These are phyloP conservation scores for Stereum hirsutum DNA, from an alignment of 1,284 basidiomycete species.

Conservation along the genomic window DNA sequence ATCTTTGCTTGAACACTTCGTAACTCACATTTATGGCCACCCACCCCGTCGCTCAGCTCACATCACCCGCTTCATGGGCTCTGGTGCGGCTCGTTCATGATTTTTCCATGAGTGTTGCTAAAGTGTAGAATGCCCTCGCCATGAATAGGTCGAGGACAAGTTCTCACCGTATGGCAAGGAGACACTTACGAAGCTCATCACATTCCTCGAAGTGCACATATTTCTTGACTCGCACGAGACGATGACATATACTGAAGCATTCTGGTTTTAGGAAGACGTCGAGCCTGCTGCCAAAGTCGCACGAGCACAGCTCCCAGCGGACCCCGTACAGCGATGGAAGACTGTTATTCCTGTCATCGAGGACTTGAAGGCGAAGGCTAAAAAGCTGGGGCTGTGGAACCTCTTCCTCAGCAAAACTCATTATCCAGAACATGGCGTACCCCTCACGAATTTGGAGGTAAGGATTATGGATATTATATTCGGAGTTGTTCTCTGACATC, in stretches of 20 bases:
- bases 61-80: constrained; percentile 75
- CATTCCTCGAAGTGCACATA: constrained; percentile 73
- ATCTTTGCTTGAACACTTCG: neutral
- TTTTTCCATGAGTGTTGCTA: neutral
- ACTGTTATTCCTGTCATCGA: constrained; percentile 75
- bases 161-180: constrained; percentile 87
- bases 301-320: constrained; percentile 75
- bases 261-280: constrained; percentile 68
- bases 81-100: constrained; percentile 35
- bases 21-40: constrained; percentile 29
- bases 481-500: neutral
- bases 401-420: constrained; percentile 92
- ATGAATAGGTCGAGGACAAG: constrained; percentile 77
- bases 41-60: constrained; percentile 67
- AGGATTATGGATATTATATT: constrained; percentile 10
- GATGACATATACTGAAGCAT: constrained; percentile 3
- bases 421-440: constrained; percentile 85
- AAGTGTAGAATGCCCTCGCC: neutral
- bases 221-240: neutral
- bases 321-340: constrained; percentile 77
- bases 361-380: constrained; percentile 85
- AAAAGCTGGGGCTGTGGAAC: constrained; percentile 90
- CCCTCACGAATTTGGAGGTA: constrained; percentile 88
- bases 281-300: constrained; percentile 74
- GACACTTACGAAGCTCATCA: constrained; percentile 74